Conservation (phyloP, 345 rosid genomes). For the Laguncularia racemosa region DNA sequence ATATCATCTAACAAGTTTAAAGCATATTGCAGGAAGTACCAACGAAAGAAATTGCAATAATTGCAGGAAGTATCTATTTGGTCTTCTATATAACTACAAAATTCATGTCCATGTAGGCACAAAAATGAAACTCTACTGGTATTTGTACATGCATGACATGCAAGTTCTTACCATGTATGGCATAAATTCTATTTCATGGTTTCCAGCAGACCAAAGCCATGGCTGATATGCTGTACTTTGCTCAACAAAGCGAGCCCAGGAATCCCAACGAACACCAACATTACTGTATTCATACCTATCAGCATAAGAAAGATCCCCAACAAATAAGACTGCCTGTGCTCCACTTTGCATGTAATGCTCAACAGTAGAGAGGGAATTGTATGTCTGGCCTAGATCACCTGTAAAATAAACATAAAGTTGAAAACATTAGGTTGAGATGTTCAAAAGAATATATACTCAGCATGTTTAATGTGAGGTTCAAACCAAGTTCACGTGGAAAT, state of each 20-base stretch:
- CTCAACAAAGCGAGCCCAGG: constrained; percentile 92
- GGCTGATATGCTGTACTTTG: constrained; percentile 86
- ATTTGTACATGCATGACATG: neutral
- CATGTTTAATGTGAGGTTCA: no score
- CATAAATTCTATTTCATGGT: constrained; percentile 88
- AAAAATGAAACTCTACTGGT: neutral
- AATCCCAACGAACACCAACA: constrained; percentile 84
- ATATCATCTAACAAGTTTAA: no score
- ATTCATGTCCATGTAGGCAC: neutral
- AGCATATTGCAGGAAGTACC: no score
- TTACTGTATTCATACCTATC: constrained; percentile 75
- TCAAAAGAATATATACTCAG: neutral
- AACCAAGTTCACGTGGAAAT: no score
- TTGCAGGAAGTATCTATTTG: no score
- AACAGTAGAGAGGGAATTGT: constrained; percentile 83
- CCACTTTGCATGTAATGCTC: constrained; percentile 83
- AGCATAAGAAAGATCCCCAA: constrained; percentile 95
- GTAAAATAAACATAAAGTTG: constrained; percentile 8
- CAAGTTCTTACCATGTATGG: constrained; percentile 68
- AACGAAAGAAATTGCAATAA: no score
- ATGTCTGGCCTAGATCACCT: constrained; percentile 98
- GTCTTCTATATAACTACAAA: no score
- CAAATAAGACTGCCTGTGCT: constrained; percentile 74
- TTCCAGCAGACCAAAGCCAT: constrained; percentile 95
- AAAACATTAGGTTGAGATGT: neutral